Conservation (phyloP, 2,329 filamentous ascomycete genomes). For the Colletotrichum orchidophilum region DNA sequence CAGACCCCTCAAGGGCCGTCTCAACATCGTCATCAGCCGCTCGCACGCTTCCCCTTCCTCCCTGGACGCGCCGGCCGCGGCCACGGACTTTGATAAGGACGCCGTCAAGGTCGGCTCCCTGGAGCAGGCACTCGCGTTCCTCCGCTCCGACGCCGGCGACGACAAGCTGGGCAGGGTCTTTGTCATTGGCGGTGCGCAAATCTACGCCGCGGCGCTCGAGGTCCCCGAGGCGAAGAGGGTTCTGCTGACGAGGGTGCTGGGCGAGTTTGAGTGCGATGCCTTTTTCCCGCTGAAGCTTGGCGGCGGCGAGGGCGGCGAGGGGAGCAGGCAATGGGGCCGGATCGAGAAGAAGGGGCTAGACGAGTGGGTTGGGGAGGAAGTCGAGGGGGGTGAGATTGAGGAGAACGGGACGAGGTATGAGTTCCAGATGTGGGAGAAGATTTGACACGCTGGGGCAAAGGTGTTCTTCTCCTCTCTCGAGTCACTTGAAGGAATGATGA, state of each 20-base stretch:
- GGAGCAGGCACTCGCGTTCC: constrained; percentile 62
- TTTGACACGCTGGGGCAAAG: background rate
- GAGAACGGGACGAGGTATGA: constrained; percentile 74
- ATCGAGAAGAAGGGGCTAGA: constrained; percentile 60
- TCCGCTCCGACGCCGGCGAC: constrained; percentile 46
- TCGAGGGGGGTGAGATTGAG: constrained; percentile 63
- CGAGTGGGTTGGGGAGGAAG: constrained; percentile 72
- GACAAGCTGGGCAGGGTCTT: constrained; percentile 69
- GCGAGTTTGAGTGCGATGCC: constrained; percentile 81
- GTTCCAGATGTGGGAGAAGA: constrained; percentile 79
- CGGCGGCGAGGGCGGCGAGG: constrained; percentile 42
- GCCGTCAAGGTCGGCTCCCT: constrained; percentile 68
- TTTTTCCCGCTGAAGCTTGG: constrained; percentile 72
- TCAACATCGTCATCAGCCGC: constrained; percentile 84
- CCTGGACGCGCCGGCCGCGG: constrained; percentile 16
- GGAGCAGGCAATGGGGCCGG: constrained; percentile 1
- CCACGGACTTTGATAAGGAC: constrained; percentile 46
- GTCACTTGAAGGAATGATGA: background rate
- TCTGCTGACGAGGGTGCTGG: constrained; percentile 72
- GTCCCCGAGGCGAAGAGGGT: constrained; percentile 67
- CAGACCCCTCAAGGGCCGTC: constrained; percentile 79
- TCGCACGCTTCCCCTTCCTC: constrained; percentile 44
- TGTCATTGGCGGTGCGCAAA: constrained; percentile 89
- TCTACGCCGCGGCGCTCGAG: constrained; percentile 78
- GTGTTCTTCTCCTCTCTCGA: background rate